Percentiles rank a stretch among this genome's conserved stretches.
These are phyloP conservation scores for Setomelanomma holmii DNA, from an alignment of 2,329 filamentous ascomycete species.

Conservation along the genomic window DNA sequence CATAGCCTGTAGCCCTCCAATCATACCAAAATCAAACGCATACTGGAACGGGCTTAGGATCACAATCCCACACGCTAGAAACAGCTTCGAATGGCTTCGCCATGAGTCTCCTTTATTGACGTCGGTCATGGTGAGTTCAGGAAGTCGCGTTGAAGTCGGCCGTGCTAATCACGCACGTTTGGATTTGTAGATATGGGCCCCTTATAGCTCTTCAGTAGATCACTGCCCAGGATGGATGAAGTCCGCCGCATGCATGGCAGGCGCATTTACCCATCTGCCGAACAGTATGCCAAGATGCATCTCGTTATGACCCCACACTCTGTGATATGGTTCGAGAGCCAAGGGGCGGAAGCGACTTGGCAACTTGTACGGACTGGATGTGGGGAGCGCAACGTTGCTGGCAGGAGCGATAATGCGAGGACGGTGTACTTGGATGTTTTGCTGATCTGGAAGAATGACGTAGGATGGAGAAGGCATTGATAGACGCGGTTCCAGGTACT, in stretches of 20 bases:
- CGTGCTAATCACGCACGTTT: neutral
- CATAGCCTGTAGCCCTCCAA: conserved; percentile 61
- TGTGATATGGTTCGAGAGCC: conserved; percentile 10
- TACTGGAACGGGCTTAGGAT: conserved; percentile 62
- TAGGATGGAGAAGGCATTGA: neutral
- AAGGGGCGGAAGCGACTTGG: conserved; percentile 24
- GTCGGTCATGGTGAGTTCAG: conserved; percentile 1
- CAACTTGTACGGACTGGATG: conserved; percentile 28
- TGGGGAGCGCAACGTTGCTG: conserved; percentile 25
- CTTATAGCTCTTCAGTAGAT: conserved; percentile 28
- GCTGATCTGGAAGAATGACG: conserved; percentile 3
- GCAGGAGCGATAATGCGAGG: neutral
- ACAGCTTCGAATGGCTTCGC: conserved; percentile 53
- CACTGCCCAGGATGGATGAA: conserved; percentile 20
- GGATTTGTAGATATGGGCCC: conserved; percentile 11
- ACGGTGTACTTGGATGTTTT: conserved; percentile 1
- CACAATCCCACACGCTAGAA: conserved; percentile 58
- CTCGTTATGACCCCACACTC: conserved; percentile 37
- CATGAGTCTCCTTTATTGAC: conserved; percentile 33
- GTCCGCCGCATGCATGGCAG: conserved; percentile 9
- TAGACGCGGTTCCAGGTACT: neutral
- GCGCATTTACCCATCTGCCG: conserved; percentile 40
- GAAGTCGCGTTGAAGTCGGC: neutral
- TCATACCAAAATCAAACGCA: conserved; percentile 61
- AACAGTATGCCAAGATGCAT: conserved; percentile 23